phyloP scores from a whole-genome alignment of 176 grass and related monocot species.

The Phyllostachys edulis region DNA sequence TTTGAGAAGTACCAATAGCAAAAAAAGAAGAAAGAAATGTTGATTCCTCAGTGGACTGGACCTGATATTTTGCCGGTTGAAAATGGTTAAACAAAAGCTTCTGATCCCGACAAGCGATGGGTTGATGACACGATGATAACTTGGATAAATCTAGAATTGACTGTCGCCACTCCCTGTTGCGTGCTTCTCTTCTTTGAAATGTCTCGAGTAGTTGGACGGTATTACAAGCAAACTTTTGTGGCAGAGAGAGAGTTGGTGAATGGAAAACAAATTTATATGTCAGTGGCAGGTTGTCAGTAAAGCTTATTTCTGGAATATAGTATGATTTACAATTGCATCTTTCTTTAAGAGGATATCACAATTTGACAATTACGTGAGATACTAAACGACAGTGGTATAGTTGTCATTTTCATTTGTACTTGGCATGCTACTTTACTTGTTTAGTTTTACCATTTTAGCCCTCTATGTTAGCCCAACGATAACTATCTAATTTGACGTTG shows the following conservation, averaged over 20 bases:
- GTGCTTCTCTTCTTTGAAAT: background rate
- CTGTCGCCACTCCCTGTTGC: background rate
- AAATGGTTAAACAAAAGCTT: background rate
- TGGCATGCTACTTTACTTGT: background rate
- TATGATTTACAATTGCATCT: background rate
- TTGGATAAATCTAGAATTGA: background rate
- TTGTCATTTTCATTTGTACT: background rate
- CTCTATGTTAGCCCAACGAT: too few species aligned
- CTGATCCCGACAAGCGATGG: background rate
- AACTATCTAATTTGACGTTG: too few species aligned
- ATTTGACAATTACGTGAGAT: background rate
- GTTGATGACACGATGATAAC: background rate
- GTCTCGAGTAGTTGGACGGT: background rate
- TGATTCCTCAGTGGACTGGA: too few species aligned
- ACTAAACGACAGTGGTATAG: background rate
- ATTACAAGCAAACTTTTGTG: background rate
- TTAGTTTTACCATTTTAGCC: too few species aligned
- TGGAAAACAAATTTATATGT: background rate
- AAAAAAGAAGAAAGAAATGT: too few species aligned
- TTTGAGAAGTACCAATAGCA: too few species aligned
- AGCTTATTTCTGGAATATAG: background rate
- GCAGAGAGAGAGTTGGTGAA: background rate
- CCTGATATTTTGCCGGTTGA: background rate
- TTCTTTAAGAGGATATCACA: background rate
- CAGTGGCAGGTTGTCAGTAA: too few species aligned